These are phyloP conservation scores for Brettanomyces nanus DNA, from an alignment of 805 yeast genomes.

Conservation along the genomic window DNA sequence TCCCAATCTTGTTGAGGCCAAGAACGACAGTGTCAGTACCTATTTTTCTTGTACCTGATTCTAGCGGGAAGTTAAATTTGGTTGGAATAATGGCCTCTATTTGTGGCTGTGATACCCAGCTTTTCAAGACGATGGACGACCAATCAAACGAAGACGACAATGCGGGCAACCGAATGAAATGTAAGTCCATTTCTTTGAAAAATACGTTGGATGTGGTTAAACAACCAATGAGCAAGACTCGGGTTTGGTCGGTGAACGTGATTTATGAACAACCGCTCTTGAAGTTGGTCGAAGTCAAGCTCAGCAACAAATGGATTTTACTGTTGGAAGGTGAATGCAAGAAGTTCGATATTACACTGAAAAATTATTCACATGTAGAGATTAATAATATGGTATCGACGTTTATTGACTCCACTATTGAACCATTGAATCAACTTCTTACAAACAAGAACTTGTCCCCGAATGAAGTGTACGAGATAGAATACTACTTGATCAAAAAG, in stretches of 20 bases:
- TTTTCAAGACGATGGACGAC: conserved; percentile 23
- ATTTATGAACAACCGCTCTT: conserved; percentile 50
- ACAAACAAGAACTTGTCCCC: conserved; percentile 38
- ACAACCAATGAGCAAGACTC: conserved; percentile 7
- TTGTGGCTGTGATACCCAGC: conserved; percentile 39
- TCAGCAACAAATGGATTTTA: conserved; percentile 64
- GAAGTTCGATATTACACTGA: conserved; percentile 40
- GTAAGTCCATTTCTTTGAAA: conserved; percentile 4
- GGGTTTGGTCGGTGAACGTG: conserved; percentile 26
- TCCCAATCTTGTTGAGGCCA: conserved; percentile 28
- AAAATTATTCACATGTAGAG: conserved; percentile 49
- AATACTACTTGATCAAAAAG: conserved; percentile 52
- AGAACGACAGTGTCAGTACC: conserved; percentile 30
- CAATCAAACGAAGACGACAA: neutral
- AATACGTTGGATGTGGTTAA: neutral
- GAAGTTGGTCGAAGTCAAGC: conserved; percentile 40
- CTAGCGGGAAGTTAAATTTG: conserved; percentile 40
- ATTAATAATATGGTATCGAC: conserved; percentile 53
- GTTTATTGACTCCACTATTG: conserved; percentile 67
- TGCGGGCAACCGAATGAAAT: neutral
- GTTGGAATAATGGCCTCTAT: conserved; percentile 44
- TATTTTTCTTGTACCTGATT: conserved; percentile 40
- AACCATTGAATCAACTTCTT: conserved; percentile 49
- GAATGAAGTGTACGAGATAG: conserved; percentile 66
- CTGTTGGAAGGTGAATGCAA: conserved; percentile 69